A percentile compares a stretch with the other conserved stretches of the same genome.
Conservation (phyloP, 495 filamentous ascomycete genomes). For the Xanthoparmelia taractica region DNA sequence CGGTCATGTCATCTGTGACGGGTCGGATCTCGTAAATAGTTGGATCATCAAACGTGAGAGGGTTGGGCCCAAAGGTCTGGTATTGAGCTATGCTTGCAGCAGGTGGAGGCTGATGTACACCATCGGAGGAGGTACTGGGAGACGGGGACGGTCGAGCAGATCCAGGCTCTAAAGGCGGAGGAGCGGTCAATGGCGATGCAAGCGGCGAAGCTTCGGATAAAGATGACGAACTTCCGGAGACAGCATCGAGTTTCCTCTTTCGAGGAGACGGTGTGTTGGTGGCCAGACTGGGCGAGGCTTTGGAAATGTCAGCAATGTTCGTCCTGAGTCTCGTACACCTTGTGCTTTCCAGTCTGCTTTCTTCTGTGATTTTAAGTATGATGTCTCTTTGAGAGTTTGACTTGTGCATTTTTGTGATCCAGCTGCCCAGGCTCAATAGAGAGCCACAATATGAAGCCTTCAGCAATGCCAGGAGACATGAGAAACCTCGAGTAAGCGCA, state of each 20-base stretch:
- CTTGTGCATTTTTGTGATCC: not conserved
- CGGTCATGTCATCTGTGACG: slow-evolving; percentile 60
- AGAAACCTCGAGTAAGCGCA: not conserved
- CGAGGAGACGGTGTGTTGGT: slow-evolving; percentile 12
- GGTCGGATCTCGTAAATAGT: slow-evolving; percentile 89
- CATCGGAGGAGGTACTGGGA: slow-evolving; percentile 55
- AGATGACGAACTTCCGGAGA: slow-evolving; percentile 56
- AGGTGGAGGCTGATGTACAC: slow-evolving; percentile 68
- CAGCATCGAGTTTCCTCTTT: slow-evolving; percentile 46
- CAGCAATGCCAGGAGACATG: too few species aligned
- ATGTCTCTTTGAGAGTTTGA: not conserved
- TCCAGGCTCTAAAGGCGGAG: slow-evolving; percentile 38
- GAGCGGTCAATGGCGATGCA: slow-evolving; percentile 38
- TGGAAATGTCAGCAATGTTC: slow-evolving; percentile 1
- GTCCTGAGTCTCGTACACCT: not conserved
- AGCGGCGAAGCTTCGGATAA: slow-evolving; percentile 53
- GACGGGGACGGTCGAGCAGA: slow-evolving; percentile 44
- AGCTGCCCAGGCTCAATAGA: not conserved
- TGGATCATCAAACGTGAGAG: slow-evolving; percentile 83
- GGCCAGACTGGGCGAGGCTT: slow-evolving; percentile 19
- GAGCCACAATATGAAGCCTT: not conserved
- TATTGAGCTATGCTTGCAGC: slow-evolving; percentile 64
- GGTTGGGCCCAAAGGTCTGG: slow-evolving; percentile 85
- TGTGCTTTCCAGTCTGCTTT: not conserved
- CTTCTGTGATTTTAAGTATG: not conserved